Percentiles rank a stretch among this genome's conserved stretches.
Conservation (phyloP, 192 early-diverging fungal genomes). For the Podila minutissima region DNA sequence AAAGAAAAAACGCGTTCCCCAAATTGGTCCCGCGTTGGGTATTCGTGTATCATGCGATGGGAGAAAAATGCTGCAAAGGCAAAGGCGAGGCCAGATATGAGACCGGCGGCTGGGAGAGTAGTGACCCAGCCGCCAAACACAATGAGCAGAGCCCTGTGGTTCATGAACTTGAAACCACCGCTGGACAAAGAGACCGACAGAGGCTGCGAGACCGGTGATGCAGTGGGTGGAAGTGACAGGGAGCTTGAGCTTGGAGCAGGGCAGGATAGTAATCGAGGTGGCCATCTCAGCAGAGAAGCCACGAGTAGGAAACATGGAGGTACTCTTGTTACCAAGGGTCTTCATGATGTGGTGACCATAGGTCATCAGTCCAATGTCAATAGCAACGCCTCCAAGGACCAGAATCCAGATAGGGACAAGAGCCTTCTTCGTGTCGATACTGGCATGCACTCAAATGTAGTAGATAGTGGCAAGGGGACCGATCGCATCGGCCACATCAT, state of each 20-base stretch:
- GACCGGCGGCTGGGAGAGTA: conserved; percentile 78
- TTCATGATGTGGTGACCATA: conserved; percentile 83
- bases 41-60: no score
- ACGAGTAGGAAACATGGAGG: conserved; percentile 81
- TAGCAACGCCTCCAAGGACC: conserved; percentile 74
- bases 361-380: conserved; percentile 80
- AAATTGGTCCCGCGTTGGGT: no score
- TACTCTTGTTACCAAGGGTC: conserved; percentile 84
- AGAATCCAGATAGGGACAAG: conserved; percentile 82
- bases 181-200: conserved; percentile 76
- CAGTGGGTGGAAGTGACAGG: conserved; percentile 90
- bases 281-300: conserved; percentile 85
- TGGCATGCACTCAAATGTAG: conserved; percentile 67
- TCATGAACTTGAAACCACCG: conserved; percentile 72
- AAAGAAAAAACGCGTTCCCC: no score
- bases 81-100: conserved; percentile 72
- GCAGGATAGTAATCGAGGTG: conserved; percentile 80
- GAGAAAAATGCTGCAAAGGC: conserved; percentile 57
- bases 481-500: conserved; percentile 89
- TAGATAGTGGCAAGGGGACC: conserved; percentile 86
- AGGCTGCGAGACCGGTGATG: conserved; percentile 79
- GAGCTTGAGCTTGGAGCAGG: conserved; percentile 79
- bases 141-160: conserved; percentile 79
- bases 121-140: conserved; percentile 78
- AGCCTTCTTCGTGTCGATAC: conserved; percentile 60